Conservation (phyloP, 78 protist species). For the Dictyostelium citrinum region DNA sequence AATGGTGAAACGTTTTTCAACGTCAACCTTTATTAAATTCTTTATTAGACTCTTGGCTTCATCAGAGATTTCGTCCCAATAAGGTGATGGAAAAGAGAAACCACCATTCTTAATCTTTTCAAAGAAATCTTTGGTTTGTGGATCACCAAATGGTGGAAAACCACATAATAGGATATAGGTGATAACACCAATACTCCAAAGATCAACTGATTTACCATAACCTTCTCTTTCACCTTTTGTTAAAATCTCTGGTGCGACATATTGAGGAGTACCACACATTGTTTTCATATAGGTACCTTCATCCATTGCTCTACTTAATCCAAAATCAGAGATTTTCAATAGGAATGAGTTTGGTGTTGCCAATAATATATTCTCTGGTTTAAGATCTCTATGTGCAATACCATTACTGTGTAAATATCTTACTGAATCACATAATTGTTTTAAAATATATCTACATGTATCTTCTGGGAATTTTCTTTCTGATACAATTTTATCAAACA, state of each 20-base stretch:
- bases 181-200: constrained; percentile 83
- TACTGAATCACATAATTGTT: constrained; percentile 73
- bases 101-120: constrained; percentile 56
- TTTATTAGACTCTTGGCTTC: constrained; percentile 43
- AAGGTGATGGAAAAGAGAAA: constrained; percentile 76
- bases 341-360: constrained; percentile 2
- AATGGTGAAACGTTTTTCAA: constrained; percentile 36
- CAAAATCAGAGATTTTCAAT: constrained; percentile 74
- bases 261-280: constrained; percentile 83
- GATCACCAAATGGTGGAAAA: constrained; percentile 76
- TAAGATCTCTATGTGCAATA: constrained; percentile 83
- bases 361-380: constrained; percentile 81
- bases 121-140: constrained; percentile 38
- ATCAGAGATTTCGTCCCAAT: constrained; percentile 75
- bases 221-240: constrained; percentile 73
- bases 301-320: constrained; percentile 66
- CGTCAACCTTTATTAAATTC: constrained; percentile 53
- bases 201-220: constrained; percentile 75
- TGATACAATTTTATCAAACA: constrained; percentile 74
- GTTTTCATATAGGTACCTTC: constrained; percentile 80
- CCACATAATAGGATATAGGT: constrained; percentile 66
- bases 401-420: constrained; percentile 66
- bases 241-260: constrained; percentile 62
- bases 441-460: constrained; percentile 33
- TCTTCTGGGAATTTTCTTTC: constrained; percentile 67